These are phyloP conservation scores for Trichoderma gamsii DNA, from an alignment of 495 filamentous ascomycete genomes.

Conservation along the genomic window DNA sequence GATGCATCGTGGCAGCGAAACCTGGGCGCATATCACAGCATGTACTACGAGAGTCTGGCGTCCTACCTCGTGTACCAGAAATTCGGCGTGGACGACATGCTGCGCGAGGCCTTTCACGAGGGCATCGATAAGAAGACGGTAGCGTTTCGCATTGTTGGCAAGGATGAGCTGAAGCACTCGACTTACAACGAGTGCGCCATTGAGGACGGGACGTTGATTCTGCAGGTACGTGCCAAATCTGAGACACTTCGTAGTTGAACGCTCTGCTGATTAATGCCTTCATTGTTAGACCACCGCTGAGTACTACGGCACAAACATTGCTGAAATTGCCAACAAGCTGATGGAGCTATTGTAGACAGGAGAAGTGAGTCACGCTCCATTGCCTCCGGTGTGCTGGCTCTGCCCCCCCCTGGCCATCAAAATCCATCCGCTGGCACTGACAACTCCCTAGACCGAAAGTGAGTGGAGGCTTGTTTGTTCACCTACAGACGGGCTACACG, in stretches of 20 bases:
- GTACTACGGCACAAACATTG: constrained; percentile 24
- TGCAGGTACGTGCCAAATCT: constrained; percentile 29
- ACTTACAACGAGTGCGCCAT: constrained; percentile 39
- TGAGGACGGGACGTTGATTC: constrained; percentile 37
- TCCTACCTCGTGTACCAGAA: constrained; percentile 31
- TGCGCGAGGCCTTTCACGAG: constrained; percentile 43
- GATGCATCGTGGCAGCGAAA: constrained; percentile 34
- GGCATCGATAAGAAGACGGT: constrained; percentile 35
- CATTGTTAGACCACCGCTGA: background rate
- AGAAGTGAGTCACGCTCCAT: background rate
- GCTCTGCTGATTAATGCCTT: background rate
- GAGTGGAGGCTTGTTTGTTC: background rate
- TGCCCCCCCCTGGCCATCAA: background rate
- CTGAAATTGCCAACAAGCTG: constrained; percentile 23
- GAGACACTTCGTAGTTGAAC: background rate
- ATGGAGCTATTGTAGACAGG: constrained; percentile 25
- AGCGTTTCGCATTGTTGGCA: constrained; percentile 40
- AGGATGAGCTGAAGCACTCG: constrained; percentile 30
- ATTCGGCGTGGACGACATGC: constrained; percentile 41
- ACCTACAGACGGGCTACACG: constrained; percentile 10
- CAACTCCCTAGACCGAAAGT: background rate
- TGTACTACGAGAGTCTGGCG: constrained; percentile 38
- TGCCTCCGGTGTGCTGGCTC: background rate
- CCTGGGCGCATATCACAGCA: constrained; percentile 30
- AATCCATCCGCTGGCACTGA: background rate